Evolutionary conservation across 305 asterid genomes (phyloP).

Genomic region (Fraxinus albicans): DNA sequence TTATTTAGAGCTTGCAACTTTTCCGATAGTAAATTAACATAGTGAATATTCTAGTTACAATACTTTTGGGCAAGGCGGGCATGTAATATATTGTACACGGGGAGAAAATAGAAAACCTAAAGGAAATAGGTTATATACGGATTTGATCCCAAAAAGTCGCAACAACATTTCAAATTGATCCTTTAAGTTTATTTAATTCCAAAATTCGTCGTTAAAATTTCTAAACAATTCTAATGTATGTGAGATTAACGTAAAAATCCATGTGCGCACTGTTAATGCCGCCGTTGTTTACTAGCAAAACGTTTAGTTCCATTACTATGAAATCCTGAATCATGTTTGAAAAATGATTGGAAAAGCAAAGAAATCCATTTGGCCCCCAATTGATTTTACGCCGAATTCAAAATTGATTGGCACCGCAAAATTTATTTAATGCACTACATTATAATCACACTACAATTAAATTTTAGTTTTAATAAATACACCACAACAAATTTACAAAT

Average conservation of each 20-base stretch:
- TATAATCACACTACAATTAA: no score
- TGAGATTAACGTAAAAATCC: not conserved
- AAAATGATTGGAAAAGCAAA: no score
- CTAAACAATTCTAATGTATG: not conserved
- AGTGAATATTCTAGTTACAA: no score
- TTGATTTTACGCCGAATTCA: not conserved
- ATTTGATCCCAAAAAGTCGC: not conserved
- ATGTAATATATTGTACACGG: not conserved
- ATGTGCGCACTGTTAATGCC: not conserved
- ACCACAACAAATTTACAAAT: no score
- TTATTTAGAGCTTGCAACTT: no score
- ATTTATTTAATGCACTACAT: no score
- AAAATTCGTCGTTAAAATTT: no score
- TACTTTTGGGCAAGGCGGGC: not conserved
- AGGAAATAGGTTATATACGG: not conserved
- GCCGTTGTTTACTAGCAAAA: not conserved
- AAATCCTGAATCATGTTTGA: not conserved
- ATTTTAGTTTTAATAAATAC: no score
- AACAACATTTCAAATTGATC: not conserved
- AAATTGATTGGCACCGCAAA: no score
- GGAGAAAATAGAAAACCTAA: not conserved
- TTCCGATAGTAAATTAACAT: no score
- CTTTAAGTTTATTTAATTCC: not conserved
- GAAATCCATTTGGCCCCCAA: not conserved
- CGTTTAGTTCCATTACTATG: not conserved